A percentile compares a stretch with the other conserved stretches of the same genome.
Conservation (phyloP, 2,329 filamentous ascomycete genomes). For the Fusarium virguliforme region DNA sequence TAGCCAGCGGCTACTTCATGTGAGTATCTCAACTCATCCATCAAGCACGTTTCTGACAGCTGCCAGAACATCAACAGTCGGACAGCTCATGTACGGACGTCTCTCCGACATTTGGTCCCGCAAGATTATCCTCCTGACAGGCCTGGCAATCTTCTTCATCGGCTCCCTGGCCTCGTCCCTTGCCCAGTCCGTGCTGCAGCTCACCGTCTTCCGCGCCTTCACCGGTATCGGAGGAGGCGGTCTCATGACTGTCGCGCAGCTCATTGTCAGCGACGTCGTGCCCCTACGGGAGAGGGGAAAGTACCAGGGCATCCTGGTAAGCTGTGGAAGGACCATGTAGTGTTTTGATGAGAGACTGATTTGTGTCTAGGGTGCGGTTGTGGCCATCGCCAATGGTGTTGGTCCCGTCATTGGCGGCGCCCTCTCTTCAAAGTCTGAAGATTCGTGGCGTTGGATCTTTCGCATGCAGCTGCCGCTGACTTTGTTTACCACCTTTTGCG, state of each 20-base stretch:
- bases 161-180: conserved; percentile 63
- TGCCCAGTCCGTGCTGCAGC: conserved; percentile 58
- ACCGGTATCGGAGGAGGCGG: conserved; percentile 77
- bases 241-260: conserved; percentile 78
- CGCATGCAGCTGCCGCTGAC: conserved; percentile 70
- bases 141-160: conserved; percentile 61
- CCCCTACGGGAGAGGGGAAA: conserved; percentile 78
- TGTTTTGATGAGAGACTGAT: fast-evolving
- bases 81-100: conserved; percentile 64
- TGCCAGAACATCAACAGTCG: conserved; percentile 61
- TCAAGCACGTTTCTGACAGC: not conserved
- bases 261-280: conserved; percentile 81
- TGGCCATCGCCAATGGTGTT: conserved; percentile 69
- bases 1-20: conserved; percentile 71
- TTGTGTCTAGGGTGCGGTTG: conserved; percentile 61
- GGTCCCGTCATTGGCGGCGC: conserved; percentile 70
- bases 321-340: not conserved
- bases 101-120: conserved; percentile 65
- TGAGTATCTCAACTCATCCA: conserved; percentile 48
- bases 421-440: conserved; percentile 61
- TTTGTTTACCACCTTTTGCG: conserved; percentile 61
- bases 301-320: conserved; percentile 75
- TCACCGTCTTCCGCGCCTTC: conserved; percentile 60
- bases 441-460: conserved; percentile 70
- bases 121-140: conserved; percentile 59